These are phyloP conservation scores for Avicennia marina DNA, from an alignment of 257 asterid genomes.

Conservation along the genomic window DNA sequence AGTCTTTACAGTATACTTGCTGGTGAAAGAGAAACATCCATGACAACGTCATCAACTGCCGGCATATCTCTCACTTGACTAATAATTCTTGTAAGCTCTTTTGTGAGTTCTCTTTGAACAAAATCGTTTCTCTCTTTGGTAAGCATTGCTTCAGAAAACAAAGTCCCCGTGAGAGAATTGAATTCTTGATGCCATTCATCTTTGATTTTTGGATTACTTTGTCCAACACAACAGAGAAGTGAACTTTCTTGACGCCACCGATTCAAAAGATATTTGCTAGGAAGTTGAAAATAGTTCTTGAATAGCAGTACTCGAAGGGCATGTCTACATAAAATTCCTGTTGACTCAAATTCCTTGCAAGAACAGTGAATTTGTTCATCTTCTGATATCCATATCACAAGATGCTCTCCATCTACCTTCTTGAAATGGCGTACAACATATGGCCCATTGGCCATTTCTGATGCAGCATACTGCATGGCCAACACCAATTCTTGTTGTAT, in stretches of 20 bases:
- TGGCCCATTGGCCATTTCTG: constrained; percentile 59
- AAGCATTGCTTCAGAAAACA: constrained; percentile 52
- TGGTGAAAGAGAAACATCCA: constrained; percentile 33
- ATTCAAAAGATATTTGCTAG: constrained; percentile 45
- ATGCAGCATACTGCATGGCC: constrained; percentile 55
- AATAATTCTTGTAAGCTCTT: constrained; percentile 43
- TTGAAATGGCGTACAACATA: constrained; percentile 55
- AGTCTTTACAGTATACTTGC: constrained; percentile 24
- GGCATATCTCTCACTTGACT: constrained; percentile 50
- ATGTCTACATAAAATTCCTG: constrained; percentile 67
- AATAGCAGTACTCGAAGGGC: constrained; percentile 53
- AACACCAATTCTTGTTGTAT: constrained; percentile 51
- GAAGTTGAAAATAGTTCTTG: constrained; percentile 65
- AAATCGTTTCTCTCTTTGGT: constrained; percentile 48
- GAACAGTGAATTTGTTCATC: constrained; percentile 65
- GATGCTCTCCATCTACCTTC: constrained; percentile 53
- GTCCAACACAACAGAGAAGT: constrained; percentile 25
- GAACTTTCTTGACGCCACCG: constrained; percentile 60
- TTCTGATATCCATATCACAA: constrained; percentile 57
- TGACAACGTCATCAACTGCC: constrained; percentile 29
- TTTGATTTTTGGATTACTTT: constrained; percentile 20
- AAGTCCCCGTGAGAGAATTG: constrained; percentile 41
- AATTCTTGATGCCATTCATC: constrained; percentile 52
- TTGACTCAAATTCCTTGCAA: constrained; percentile 64
- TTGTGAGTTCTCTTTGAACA: constrained; percentile 46